phyloP scores from a whole-genome alignment of 2,329 filamentous ascomycete species.

The Coniella vitis region DNA sequence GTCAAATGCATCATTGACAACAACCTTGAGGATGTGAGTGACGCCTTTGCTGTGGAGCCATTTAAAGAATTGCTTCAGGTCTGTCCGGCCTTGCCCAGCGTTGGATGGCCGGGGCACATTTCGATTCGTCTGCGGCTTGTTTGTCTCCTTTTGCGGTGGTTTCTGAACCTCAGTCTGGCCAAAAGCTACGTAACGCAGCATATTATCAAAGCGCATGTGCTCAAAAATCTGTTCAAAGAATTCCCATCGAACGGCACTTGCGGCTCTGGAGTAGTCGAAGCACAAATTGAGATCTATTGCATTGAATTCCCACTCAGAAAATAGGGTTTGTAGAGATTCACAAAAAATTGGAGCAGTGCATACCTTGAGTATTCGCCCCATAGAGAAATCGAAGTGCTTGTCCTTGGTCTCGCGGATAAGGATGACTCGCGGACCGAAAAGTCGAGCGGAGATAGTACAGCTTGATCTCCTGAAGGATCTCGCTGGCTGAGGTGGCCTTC shows the following conservation, averaged over 20 bases:
- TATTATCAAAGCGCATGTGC: background rate
- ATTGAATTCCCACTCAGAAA: too few species aligned
- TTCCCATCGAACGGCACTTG: background rate
- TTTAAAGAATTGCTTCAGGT: background rate
- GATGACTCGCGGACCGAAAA: background rate
- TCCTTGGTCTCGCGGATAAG: background rate
- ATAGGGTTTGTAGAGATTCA: background rate
- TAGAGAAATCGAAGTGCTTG: background rate
- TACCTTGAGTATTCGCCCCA: background rate
- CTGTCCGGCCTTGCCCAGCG: background rate
- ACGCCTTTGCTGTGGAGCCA: background rate
- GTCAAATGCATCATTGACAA: background rate
- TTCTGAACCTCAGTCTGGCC: background rate
- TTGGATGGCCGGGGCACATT: background rate
- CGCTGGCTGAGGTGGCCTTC: background rate
- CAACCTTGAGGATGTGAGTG: background rate
- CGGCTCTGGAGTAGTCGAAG: background rate
- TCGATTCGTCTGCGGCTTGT: background rate
- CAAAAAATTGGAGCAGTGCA: background rate
- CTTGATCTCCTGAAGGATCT: background rate
- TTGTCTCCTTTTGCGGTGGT: background rate
- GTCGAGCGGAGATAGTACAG: background rate
- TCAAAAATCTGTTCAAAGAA: background rate
- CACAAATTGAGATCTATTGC: background rate
- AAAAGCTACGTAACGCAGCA: background rate